A percentile compares a stretch with the other conserved stretches of the same genome.
Evolutionary conservation across 305 asterid species (phyloP).

Genomic region (Fraxinus platypoda): DNA sequence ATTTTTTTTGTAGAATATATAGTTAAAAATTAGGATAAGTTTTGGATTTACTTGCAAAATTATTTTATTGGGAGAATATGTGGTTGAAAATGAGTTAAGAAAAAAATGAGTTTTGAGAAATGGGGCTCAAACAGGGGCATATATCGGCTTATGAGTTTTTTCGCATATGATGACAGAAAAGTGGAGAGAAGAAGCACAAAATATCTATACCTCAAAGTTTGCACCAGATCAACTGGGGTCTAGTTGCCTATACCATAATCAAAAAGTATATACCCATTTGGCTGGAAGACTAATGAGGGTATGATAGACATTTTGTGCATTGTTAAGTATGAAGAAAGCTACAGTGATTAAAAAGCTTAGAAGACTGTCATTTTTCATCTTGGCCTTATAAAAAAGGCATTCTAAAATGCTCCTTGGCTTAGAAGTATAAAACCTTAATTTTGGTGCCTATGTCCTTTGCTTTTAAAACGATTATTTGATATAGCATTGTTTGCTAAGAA

Average conservation of each 20-base stretch:
- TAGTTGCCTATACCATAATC: background rate
- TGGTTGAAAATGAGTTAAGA: background rate
- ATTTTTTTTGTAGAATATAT: too few species aligned
- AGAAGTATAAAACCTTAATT: background rate
- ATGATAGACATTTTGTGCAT: background rate
- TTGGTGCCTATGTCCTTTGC: background rate
- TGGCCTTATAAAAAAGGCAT: background rate
- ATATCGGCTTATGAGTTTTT: background rate
- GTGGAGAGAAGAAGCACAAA: background rate
- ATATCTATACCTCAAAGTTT: background rate
- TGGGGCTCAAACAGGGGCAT: background rate
- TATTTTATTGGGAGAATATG: too few species aligned
- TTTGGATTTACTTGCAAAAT: background rate
- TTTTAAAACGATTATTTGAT: background rate
- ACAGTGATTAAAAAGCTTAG: background rate
- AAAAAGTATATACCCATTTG: background rate
- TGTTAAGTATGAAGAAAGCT: background rate
- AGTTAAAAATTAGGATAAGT: too few species aligned
- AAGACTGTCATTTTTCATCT: background rate
- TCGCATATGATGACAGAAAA: background rate
- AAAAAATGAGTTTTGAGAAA: background rate
- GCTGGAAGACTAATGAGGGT: background rate
- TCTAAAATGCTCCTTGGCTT: background rate
- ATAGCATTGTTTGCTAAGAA: background rate
- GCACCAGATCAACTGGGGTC: background rate